Evolutionary conservation across 805 yeast genomes (phyloP).

Genomic region (Ogataea polymorpha): DNA sequence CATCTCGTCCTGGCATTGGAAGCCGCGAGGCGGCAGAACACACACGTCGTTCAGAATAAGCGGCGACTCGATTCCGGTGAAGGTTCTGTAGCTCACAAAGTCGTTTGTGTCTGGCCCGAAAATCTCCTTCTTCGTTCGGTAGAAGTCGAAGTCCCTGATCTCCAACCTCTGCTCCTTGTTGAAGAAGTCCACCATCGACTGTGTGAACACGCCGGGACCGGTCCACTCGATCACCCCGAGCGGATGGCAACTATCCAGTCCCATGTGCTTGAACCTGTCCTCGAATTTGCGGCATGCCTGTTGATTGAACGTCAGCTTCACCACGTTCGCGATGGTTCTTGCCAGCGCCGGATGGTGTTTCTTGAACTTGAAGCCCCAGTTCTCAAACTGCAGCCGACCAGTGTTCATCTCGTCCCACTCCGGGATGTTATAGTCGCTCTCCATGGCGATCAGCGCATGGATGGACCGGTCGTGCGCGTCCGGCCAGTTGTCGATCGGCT

Average conservation of each 20-base stretch:
- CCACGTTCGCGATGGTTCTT: constrained; percentile 45
- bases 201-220: constrained; percentile 52
- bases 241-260: constrained; percentile 34
- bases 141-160: constrained; percentile 11
- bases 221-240: constrained; percentile 47
- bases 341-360: constrained; percentile 56
- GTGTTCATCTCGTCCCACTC: constrained; percentile 43
- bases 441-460: constrained; percentile 47
- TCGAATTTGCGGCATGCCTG: constrained; percentile 29
- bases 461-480: constrained; percentile 42
- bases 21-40: constrained; percentile 15
- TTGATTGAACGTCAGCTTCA: constrained; percentile 41
- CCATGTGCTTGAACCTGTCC: constrained; percentile 16
- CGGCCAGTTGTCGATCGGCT: constrained; percentile 51
- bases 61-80: constrained; percentile 20
- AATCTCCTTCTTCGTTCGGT: constrained; percentile 9
- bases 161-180: constrained; percentile 26
- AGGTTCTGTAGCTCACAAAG: constrained; percentile 15
- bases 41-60: constrained; percentile 18
- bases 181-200: constrained; percentile 42
- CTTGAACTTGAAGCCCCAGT: constrained; percentile 51
- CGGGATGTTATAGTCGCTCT: constrained; percentile 42
- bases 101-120: constrained; percentile 14
- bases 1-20: constrained; percentile 24
- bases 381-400: constrained; percentile 49